A percentile compares a stretch with the other conserved stretches of the same genome.
These are phyloP conservation scores for Penicillium palitans DNA, from an alignment of 2,329 filamentous ascomycete genomes.

Conservation along the genomic window DNA sequence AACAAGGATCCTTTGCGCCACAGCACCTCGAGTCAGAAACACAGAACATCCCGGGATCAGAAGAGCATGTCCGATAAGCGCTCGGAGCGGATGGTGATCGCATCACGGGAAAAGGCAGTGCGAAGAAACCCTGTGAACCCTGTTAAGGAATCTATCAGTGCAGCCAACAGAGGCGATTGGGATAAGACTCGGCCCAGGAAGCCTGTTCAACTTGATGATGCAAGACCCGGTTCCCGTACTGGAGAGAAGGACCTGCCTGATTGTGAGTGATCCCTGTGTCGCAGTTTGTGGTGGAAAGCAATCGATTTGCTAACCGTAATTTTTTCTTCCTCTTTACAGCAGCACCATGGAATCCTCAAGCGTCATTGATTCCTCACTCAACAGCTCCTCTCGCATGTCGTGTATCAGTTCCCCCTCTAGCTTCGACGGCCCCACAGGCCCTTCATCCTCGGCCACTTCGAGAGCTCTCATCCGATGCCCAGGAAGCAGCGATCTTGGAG, in stretches of 20 bases:
- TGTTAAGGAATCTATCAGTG: constrained; percentile 42
- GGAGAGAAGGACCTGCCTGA: constrained; percentile 37
- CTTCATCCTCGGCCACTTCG: constrained; percentile 68
- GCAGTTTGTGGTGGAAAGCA: neutral
- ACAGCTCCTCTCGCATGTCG: constrained; percentile 71
- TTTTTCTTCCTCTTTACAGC: constrained; percentile 26
- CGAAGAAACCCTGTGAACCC: constrained; percentile 65
- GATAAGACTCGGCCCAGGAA: constrained; percentile 37
- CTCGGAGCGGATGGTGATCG: constrained; percentile 51
- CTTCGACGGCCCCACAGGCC: constrained; percentile 66
- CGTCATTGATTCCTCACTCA: constrained; percentile 68
- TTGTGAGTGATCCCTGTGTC: constrained; percentile 27
- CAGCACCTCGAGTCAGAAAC: constrained; percentile 35
- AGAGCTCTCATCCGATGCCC: constrained; percentile 72
- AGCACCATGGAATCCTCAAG: constrained; percentile 75
- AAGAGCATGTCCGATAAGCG: constrained; percentile 42
- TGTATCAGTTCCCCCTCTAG: constrained; percentile 61
- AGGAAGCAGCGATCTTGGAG: constrained; percentile 84
- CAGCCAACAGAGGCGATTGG: constrained; percentile 37
- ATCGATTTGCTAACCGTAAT: constrained; percentile 19
- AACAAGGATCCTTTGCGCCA: constrained; percentile 36
- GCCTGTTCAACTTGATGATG: constrained; percentile 22
- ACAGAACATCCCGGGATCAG: constrained; percentile 36
- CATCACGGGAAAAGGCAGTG: constrained; percentile 63
- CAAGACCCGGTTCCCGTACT: constrained; percentile 29